These are phyloP conservation scores for Borealophlyctis nickersoniae DNA, from an alignment of 192 early-diverging fungal species.

Conservation along the genomic window DNA sequence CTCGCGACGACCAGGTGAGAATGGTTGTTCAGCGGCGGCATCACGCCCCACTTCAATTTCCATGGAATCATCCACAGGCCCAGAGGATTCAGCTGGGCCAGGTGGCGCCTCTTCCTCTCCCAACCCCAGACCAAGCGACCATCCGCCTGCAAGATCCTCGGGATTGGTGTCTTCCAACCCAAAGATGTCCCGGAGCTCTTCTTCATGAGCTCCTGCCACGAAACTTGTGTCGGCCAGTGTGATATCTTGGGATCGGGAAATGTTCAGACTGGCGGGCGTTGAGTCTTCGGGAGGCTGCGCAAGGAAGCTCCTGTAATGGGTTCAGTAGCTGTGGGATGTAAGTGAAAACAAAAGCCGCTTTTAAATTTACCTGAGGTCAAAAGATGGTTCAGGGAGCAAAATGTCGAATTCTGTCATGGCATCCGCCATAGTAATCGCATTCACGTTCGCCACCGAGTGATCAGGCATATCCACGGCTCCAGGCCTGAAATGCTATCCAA, in stretches of 20 bases:
- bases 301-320: background rate
- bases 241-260: slow-evolving; percentile 69
- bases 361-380: slow-evolving; percentile 42
- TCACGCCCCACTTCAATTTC: slow-evolving; percentile 62
- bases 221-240: slow-evolving; percentile 47
- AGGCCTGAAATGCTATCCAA: slow-evolving; percentile 67
- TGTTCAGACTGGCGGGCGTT: slow-evolving; percentile 33
- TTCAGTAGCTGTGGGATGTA: too few species aligned
- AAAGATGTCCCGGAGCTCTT: slow-evolving; percentile 26
- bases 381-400: slow-evolving; percentile 69
- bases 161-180: background rate
- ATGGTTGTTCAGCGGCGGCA: slow-evolving; percentile 20
- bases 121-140: slow-evolving; percentile 39
- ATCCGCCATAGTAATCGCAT: slow-evolving; percentile 85
- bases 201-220: slow-evolving; percentile 18
- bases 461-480: slow-evolving; percentile 86
- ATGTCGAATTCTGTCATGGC: slow-evolving; percentile 90
- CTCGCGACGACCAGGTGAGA: slow-evolving; percentile 20
- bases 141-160: slow-evolving; percentile 34
- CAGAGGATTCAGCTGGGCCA: slow-evolving; percentile 15
- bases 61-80: slow-evolving; percentile 21
- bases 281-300: slow-evolving; percentile 15
- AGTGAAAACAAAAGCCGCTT: too few species aligned
- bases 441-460: slow-evolving; percentile 63
- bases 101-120: slow-evolving; percentile 33